Base-by-base conservation (phyloP, 345 rosid genomes). In the Acer negundo region DNA sequence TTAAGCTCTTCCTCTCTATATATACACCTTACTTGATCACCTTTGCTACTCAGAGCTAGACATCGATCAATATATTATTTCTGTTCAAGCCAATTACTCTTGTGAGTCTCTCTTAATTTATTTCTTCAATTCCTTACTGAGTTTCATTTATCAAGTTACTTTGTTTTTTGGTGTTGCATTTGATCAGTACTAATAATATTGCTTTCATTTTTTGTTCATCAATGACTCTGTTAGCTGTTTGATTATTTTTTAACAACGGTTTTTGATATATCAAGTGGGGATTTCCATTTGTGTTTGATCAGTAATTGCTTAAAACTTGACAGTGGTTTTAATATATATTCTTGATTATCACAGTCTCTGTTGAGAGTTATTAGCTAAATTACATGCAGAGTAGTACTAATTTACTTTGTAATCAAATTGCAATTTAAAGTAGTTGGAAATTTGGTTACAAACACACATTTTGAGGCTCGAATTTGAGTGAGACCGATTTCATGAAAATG, bases 311-410 rank as follows among this genome's bases (percentile, higher is more conserved):
- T 35, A 35, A 35, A 65, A 65, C 69, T 35, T 35, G 47, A 35
- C 13, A 65, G 10, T 65, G 11, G 22, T 7, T 17, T 17, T 3
- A 6, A 35, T 35, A 35, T 35, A 35, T 35, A 35, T 35, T 4
- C 38, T 35, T 35, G 10, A 65, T 24, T 16, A 64, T 28, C 20
- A 64, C 20, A 64, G 79, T 79, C 82, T 74, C 66, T 8, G 46
- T 42, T 42, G 46, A 35, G 38, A 35, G 6, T 35, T 35, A 31
- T 4, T 31, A 31, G 44, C 44, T 6, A 7, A 42, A 42, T 42
- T 42, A 42, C 46, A 8, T 42, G 46, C 46, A 42, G 46, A 42
- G 46, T 42, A 42, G 22, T 16, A 20, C 24, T 59, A 6, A 23
- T 20, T 76, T 22, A 59, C 64, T 59, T 56, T 55, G n/a, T 11